These are phyloP conservation scores for Penicillium lagena DNA, from an alignment of 495 filamentous ascomycete species.

Conservation along the genomic window DNA sequence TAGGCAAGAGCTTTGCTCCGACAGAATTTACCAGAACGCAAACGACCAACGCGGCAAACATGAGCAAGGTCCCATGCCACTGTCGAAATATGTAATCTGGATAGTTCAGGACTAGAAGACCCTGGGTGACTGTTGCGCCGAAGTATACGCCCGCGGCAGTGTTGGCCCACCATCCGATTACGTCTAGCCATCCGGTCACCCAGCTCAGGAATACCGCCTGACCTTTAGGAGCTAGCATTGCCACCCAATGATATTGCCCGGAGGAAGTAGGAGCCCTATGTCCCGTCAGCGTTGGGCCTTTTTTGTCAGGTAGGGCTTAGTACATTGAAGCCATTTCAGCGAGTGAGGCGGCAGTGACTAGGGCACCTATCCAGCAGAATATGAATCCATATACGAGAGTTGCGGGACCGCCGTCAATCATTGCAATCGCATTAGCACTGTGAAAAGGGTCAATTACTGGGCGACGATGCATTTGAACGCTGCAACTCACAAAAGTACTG, in stretches of 20 bases:
- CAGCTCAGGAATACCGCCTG: no score
- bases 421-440: not conserved
- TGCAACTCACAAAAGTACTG: constrained; percentile 16
- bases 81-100: constrained; percentile 29
- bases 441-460: no score
- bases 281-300: no score
- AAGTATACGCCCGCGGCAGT: constrained; percentile 1
- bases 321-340: constrained; percentile 8
- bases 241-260: no score
- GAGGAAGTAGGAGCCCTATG: no score
- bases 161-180: constrained; percentile 1
- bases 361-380: no score
- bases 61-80: constrained; percentile 42
- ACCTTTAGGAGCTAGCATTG: no score
- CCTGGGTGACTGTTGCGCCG: not conserved
- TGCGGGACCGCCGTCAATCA: constrained; percentile 1
- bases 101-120: constrained; percentile 19
- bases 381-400: no score
- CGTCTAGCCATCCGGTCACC: no score
- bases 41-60: constrained; percentile 29
- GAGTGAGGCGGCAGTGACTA: not conserved
- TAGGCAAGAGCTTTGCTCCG: constrained; percentile 29
- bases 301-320: no score
- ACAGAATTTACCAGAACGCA: constrained; percentile 27
- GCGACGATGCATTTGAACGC: no score